phyloP scores from a whole-genome alignment of 129 eudicot species.

The Lonicera japonica region DNA sequence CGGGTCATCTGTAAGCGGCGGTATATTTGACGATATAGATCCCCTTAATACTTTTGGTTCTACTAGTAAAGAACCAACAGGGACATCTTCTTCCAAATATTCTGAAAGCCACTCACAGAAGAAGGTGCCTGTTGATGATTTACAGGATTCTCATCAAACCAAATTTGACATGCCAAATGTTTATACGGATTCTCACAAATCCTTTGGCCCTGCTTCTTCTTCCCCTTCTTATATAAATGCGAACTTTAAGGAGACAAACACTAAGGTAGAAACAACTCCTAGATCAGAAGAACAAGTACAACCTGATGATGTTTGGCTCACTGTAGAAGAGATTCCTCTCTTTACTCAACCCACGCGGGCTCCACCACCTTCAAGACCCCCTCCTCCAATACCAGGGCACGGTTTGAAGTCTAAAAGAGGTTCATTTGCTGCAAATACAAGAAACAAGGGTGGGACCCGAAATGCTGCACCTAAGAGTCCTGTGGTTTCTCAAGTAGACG shows the following conservation, averaged over 20 bases:
- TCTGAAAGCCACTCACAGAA: conserved; percentile 43
- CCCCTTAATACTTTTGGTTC: conserved; percentile 66
- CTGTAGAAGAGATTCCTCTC: conserved; percentile 90
- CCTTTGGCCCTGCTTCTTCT: conserved; percentile 44
- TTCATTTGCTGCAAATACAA: conserved; percentile 12
- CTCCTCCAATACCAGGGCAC: conserved; percentile 78
- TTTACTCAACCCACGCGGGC: conserved; percentile 87
- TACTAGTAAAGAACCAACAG: conserved; percentile 38
- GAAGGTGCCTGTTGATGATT: conserved; percentile 49
- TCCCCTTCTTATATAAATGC: conserved; percentile 46
- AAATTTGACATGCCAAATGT: conserved; percentile 62
- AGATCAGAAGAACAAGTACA: conserved; percentile 32
- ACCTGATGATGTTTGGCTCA: conserved; percentile 78
- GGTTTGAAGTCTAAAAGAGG: conserved; percentile 40
- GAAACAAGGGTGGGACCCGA: conserved; percentile 36
- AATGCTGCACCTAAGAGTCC: conserved; percentile 35
- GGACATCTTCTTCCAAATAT: conserved; percentile 39
- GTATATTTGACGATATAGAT: conserved; percentile 70
- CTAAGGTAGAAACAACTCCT: conserved; percentile 42
- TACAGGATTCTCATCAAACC: conserved; percentile 56
- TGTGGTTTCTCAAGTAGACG: conserved; percentile 58
- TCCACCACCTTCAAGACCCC: conserved; percentile 98
- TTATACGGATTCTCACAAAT: conserved; percentile 32
- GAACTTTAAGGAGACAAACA: conserved; percentile 28
- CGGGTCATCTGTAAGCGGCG: conserved; percentile 37